A percentile compares a stretch with the other conserved stretches of the same genome.
phyloP scores from a whole-genome alignment of 768 basidiomycete species.

The Paxillus ammoniavirescens region DNA sequence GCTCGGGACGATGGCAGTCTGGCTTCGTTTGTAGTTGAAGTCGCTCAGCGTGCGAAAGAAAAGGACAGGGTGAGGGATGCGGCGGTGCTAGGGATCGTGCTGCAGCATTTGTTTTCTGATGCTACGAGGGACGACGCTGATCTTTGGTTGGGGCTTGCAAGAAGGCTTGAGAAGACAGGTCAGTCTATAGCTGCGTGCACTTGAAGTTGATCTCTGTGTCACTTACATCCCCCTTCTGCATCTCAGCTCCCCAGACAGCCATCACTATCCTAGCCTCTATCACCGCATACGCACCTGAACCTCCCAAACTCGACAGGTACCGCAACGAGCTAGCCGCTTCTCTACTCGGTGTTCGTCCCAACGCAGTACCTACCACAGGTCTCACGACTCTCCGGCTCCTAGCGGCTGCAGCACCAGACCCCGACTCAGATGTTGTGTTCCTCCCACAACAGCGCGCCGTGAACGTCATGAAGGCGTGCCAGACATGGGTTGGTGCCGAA shows the following conservation, averaged over 20 bases:
- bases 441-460: slow-evolving; percentile 82
- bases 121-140: slow-evolving; percentile 67
- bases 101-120: slow-evolving; percentile 60
- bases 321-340: slow-evolving; percentile 90
- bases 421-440: slow-evolving; percentile 80
- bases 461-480: slow-evolving; percentile 82
- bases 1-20: slow-evolving; percentile 16
- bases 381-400: slow-evolving; percentile 67
- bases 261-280: slow-evolving; percentile 66
- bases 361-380: slow-evolving; percentile 67
- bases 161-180: slow-evolving; percentile 65
- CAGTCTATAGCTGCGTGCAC: slow-evolving; percentile 15
- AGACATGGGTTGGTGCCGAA: slow-evolving; percentile 71
- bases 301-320: slow-evolving; percentile 70
- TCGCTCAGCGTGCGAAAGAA: slow-evolving; percentile 31
- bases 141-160: slow-evolving; percentile 70
- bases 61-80: slow-evolving; percentile 53
- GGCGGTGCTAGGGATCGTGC: slow-evolving; percentile 56
- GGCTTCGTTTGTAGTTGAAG: slow-evolving; percentile 30
- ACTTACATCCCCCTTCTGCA: not conserved
- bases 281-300: slow-evolving; percentile 62
- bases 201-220: not conserved
- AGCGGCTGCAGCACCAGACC: slow-evolving; percentile 68
- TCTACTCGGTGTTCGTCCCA: slow-evolving; percentile 61
- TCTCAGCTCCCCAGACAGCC: slow-evolving; percentile 64